Percentiles rank a stretch among this genome's conserved stretches.
phyloP scores from a whole-genome alignment of 257 asterid genomes.

The Solanum appendiculatum region DNA sequence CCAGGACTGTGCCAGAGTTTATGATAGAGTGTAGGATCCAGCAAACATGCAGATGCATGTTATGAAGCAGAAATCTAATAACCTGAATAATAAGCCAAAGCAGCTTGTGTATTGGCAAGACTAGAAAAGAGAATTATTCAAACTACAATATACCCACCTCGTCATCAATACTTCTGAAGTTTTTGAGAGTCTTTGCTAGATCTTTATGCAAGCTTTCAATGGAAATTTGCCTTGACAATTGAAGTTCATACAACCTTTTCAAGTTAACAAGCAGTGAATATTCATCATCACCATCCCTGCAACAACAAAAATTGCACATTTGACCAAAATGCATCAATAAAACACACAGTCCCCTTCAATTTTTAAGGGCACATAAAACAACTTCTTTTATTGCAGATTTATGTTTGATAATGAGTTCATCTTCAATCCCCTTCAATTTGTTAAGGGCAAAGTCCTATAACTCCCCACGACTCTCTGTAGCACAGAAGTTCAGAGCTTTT shows the following conservation, averaged over 20 bases:
- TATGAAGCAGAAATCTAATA: constrained; percentile 66
- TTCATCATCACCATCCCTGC: constrained; percentile 98
- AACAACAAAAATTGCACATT: constrained; percentile 2
- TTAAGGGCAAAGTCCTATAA: constrained; percentile 71
- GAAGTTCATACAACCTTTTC: no score
- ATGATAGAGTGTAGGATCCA: constrained; percentile 76
- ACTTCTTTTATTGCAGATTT: no score
- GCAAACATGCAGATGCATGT: constrained; percentile 82
- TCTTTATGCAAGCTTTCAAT: no score
- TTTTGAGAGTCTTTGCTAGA: no score
- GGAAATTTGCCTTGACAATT: no score
- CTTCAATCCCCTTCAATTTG: constrained; percentile 66
- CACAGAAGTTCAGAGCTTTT: constrained; percentile 82
- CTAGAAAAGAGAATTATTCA: not conserved
- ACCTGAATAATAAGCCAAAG: constrained; percentile 41
- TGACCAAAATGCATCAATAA: no score
- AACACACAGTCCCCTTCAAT: no score
- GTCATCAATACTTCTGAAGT: no score
- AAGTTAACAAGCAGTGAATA: no score
- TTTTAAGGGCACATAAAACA: no score
- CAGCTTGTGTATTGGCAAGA: constrained; percentile 9
- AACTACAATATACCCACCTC: no score
- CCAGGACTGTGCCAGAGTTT: constrained; percentile 65
- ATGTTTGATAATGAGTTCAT: constrained; percentile 70
- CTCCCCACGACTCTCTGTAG: no score